Conservation (phyloP, 352 stramenopile genomes). For the Phytophthora podocarpi region DNA sequence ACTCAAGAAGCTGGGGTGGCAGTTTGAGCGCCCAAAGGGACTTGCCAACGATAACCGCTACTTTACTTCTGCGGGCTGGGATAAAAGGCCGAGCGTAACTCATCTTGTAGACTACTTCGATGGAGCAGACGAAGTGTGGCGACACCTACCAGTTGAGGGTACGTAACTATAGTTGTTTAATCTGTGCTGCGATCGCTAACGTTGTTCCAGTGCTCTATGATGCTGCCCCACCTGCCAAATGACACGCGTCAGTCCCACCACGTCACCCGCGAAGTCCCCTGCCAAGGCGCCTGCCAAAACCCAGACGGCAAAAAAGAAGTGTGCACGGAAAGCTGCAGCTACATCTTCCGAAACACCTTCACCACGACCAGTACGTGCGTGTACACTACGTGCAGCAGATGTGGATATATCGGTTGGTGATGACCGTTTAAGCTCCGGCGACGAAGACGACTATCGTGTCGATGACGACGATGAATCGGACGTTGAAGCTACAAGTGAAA, state of each 20-base stretch:
- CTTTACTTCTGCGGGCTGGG: neutral
- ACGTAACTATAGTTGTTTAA: neutral
- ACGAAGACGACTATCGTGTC: neutral
- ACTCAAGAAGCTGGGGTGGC: conserved; percentile 10
- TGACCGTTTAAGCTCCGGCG: neutral
- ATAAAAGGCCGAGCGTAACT: neutral
- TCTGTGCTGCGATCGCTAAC: neutral
- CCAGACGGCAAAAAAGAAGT: neutral
- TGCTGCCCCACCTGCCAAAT: neutral
- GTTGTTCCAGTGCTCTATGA: neutral
- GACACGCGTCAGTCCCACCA: neutral
- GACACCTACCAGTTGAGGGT: conserved; percentile 5
- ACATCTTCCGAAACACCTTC: neutral
- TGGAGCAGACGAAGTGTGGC: conserved; percentile 5
- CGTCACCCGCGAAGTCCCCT: neutral
- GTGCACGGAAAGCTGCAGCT: neutral
- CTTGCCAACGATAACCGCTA: neutral
- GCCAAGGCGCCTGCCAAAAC: neutral
- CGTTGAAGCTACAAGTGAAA: neutral
- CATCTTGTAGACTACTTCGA: conserved; percentile 12
- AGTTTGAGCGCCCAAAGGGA: conserved; percentile 5
- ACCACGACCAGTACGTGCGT: too few species aligned
- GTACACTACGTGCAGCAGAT: neutral
- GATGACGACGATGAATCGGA: neutral
- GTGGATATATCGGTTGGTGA: neutral